These are phyloP conservation scores for Cryphonectria nitschkei DNA, from an alignment of 2,329 filamentous ascomycete species.

Conservation along the genomic window DNA sequence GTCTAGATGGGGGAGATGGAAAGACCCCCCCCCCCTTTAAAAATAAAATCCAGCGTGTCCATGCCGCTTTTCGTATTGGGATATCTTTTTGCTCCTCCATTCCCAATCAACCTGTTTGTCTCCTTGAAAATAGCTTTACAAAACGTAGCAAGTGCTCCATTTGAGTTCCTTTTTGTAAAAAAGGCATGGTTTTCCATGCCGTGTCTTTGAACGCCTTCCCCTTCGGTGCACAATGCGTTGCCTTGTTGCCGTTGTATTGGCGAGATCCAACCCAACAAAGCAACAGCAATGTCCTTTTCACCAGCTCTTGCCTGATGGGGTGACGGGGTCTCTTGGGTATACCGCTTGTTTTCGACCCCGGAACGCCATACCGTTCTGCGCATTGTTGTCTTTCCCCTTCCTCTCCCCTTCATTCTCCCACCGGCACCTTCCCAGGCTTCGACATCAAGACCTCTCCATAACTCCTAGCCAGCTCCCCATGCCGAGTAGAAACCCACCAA, in stretches of 20 bases:
- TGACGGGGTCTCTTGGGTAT: not conserved
- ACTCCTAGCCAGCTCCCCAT: constrained; percentile 8
- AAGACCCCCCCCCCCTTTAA: not conserved
- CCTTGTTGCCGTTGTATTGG: not conserved
- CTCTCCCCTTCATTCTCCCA: constrained; percentile 14
- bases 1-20: not conserved
- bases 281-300: not conserved
- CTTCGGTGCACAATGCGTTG: constrained; percentile 9
- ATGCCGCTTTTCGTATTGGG: not conserved
- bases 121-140: not conserved
- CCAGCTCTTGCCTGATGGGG: not conserved
- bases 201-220: not conserved
- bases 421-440: constrained; percentile 17
- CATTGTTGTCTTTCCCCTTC: not conserved
- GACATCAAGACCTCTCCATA: constrained; percentile 24
- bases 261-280: constrained; percentile 4
- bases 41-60: not conserved
- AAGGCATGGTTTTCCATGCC: constrained; percentile 1
- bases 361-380: not conserved
- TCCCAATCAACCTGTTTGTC: not conserved
- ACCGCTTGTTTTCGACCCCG: not conserved
- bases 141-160: not conserved
- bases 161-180: not conserved
- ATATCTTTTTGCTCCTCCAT: not conserved
- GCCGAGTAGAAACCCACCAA: constrained; percentile 23